phyloP scores from a whole-genome alignment of 2,329 filamentous ascomycete species.

The Rutstroemia sp. region DNA sequence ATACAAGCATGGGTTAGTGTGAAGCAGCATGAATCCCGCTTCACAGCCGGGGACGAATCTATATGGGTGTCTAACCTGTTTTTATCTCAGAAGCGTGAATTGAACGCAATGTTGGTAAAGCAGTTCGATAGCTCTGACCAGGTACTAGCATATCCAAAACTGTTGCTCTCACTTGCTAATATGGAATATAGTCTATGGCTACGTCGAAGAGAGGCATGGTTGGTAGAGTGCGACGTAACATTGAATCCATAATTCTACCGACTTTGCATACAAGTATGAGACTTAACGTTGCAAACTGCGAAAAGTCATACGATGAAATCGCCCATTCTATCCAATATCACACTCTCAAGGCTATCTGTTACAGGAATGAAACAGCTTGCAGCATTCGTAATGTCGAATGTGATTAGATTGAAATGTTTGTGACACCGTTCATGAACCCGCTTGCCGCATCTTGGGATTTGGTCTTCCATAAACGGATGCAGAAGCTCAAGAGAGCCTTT shows the following conservation, averaged over 20 bases:
- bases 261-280: background rate
- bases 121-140: background rate
- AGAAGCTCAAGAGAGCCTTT: background rate
- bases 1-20: background rate
- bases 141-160: background rate
- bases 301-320: background rate
- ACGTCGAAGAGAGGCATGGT: background rate
- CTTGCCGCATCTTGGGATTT: background rate
- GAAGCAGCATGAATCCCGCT: too few relatives aligned
- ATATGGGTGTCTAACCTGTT: background rate
- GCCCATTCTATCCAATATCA: background rate
- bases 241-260: background rate
- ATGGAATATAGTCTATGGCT: background rate
- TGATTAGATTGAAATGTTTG: background rate
- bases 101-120: background rate
- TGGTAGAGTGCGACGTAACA: background rate
- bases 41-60: background rate
- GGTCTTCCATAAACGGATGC: background rate
- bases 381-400: background rate
- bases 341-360: background rate
- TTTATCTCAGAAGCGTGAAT: background rate
- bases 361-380: too few relatives aligned
- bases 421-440: background rate
- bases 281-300: background rate
- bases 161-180: background rate